A percentile compares a stretch with the other conserved stretches of the same genome.
phyloP scores from a whole-genome alignment of 805 yeast genomes.

The Torulaspora gathmanii region DNA sequence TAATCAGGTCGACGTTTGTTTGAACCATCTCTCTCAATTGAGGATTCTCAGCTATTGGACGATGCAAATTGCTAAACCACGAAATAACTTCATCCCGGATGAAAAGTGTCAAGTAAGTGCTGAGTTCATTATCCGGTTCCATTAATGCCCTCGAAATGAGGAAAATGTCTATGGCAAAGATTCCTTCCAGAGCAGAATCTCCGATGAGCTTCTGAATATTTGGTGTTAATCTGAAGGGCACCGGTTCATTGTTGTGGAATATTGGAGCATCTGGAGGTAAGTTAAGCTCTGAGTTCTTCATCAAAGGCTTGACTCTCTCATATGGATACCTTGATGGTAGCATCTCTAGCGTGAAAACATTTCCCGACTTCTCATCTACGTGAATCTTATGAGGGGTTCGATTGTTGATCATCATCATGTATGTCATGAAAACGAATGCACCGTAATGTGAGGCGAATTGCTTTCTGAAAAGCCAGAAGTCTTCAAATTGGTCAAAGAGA shows the following conservation, averaged over 20 bases:
- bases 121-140: constrained; percentile 89
- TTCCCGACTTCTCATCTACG: constrained; percentile 75
- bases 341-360: constrained; percentile 93
- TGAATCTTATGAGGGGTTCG: constrained; percentile 93
- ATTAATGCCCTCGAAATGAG: constrained; percentile 82
- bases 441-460: constrained; percentile 95
- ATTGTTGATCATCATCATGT: constrained; percentile 87
- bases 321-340: constrained; percentile 75
- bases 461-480: constrained; percentile 94
- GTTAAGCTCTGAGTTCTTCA: constrained; percentile 36
- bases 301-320: constrained; percentile 39
- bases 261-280: constrained; percentile 57
- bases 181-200: constrained; percentile 88
- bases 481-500: constrained; percentile 74
- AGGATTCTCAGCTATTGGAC: constrained; percentile 75
- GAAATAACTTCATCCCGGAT: constrained; percentile 93
- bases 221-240: constrained; percentile 95
- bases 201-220: constrained; percentile 92
- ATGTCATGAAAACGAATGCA: constrained; percentile 84
- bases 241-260: constrained; percentile 85
- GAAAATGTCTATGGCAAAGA: constrained; percentile 78
- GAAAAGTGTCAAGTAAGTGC: constrained; percentile 85
- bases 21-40: constrained; percentile 83
- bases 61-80: constrained; percentile 87
- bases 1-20: constrained; percentile 79